Evolutionary conservation across 129 eudicot genomes (phyloP).

Genomic region (Helianthus tuberosus): DNA sequence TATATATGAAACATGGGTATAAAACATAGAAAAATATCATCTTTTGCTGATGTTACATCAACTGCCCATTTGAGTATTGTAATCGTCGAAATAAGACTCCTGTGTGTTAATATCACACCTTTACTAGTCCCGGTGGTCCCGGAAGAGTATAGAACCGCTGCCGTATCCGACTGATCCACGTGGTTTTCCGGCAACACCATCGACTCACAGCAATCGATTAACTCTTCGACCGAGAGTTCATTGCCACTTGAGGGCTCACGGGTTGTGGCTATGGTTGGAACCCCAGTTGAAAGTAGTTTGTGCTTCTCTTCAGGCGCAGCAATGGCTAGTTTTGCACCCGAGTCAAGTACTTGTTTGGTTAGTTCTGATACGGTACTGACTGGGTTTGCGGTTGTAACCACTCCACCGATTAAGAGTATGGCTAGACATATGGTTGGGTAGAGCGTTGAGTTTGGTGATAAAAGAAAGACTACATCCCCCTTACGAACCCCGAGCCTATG

Average conservation of each 20-base stretch:
- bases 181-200: conserved; percentile 37
- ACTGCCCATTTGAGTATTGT: conserved; percentile 51
- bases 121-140: conserved; percentile 83
- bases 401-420: conserved; percentile 62
- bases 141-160: conserved; percentile 70
- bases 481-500: conserved; percentile 60
- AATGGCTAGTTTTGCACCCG: conserved; percentile 66
- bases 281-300: conserved; percentile 42
- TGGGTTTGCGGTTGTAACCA: conserved; percentile 71
- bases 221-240: conserved; percentile 50
- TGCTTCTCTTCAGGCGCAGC: conserved; percentile 48
- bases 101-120: conserved; percentile 67
- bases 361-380: conserved; percentile 61
- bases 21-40: conserved; percentile 66
- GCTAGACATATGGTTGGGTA: conserved; percentile 73
- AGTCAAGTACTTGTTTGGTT: conserved; percentile 61
- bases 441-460: conserved; percentile 66
- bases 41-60: conserved; percentile 44
- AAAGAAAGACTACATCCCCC: conserved; percentile 63
- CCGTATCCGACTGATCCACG: conserved; percentile 57
- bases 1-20: conserved; percentile 80
- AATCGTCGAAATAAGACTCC: conserved; percentile 50
- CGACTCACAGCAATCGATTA: conserved; percentile 46
- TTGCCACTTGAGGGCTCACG: conserved; percentile 26
- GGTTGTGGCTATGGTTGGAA: conserved; percentile 53